These are phyloP conservation scores for Linnemannia zychae DNA, from an alignment of 192 early-diverging fungal genomes.

Conservation along the genomic window DNA sequence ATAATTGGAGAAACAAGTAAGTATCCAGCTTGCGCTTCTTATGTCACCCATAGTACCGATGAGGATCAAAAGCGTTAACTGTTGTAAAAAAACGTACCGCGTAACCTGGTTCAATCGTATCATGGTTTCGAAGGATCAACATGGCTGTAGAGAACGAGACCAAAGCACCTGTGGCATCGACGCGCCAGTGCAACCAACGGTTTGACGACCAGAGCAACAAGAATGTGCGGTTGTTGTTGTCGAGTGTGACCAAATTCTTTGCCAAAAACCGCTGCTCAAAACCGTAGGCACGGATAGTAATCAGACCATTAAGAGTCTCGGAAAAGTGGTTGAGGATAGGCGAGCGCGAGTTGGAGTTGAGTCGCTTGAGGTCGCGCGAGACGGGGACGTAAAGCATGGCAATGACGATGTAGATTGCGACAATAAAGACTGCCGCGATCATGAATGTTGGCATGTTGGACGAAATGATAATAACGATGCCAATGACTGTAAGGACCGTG, in stretches of 20 bases:
- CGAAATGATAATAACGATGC: constrained; percentile 72
- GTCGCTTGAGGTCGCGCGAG: constrained; percentile 92
- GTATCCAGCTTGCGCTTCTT: too few relatives aligned
- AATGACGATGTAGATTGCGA: constrained; percentile 68
- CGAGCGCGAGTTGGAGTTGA: constrained; percentile 80
- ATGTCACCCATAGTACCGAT: too few relatives aligned
- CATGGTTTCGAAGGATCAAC: constrained; percentile 64
- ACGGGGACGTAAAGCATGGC: constrained; percentile 79
- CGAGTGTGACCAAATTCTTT: constrained; percentile 69
- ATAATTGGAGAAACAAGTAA: too few relatives aligned
- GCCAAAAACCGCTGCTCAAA: constrained; percentile 73
- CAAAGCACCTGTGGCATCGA: constrained; percentile 80
- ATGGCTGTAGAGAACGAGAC: constrained; percentile 81
- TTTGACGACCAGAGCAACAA: constrained; percentile 89
- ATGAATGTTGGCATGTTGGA: constrained; percentile 79
- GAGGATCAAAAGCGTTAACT: too few relatives aligned
- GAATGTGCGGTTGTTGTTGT: constrained; percentile 88
- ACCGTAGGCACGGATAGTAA: constrained; percentile 90
- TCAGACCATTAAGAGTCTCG: constrained; percentile 83
- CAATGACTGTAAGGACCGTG: constrained; percentile 63
- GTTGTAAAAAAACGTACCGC: too few relatives aligned
- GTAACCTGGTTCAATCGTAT: constrained; percentile 82
- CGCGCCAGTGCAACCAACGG: constrained; percentile 90
- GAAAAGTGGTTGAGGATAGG: constrained; percentile 85
- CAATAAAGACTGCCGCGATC: constrained; percentile 69